phyloP scores from a whole-genome alignment of 2,329 filamentous ascomycete species.

The Talaromyces islandicus region DNA sequence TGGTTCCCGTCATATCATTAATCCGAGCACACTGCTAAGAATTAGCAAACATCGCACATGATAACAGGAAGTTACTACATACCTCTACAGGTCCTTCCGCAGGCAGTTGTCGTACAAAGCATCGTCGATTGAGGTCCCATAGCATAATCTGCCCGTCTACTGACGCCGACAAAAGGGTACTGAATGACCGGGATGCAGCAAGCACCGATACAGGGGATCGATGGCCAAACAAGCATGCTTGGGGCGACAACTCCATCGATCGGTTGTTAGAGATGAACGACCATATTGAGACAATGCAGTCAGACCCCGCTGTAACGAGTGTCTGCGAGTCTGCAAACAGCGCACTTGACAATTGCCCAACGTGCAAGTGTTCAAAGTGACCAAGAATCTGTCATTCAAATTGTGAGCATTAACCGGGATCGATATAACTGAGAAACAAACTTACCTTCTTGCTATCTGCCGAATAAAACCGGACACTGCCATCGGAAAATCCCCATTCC shows the following conservation, averaged over 20 bases:
- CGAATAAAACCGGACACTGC: constrained; percentile 84
- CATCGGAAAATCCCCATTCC: constrained; percentile 94
- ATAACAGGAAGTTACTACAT: constrained; percentile 13
- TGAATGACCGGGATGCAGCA: constrained; percentile 81
- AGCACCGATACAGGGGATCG: constrained; percentile 75
- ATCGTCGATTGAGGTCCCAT: constrained; percentile 89
- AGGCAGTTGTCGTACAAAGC: constrained; percentile 73
- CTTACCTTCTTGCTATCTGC: constrained; percentile 73
- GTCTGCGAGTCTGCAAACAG: constrained; percentile 85
- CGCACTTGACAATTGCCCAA: constrained; percentile 78
- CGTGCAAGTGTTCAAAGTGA: constrained; percentile 88
- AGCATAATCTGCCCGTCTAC: constrained; percentile 76
- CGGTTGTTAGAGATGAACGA: constrained; percentile 62
- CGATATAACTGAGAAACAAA: constrained; percentile 1
- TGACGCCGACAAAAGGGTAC: constrained; percentile 77
- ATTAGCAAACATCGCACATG: constrained; percentile 6
- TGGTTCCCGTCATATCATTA: constrained; percentile 86
- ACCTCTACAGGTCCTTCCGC: constrained; percentile 47
- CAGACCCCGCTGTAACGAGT: constrained; percentile 83
- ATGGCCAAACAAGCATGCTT: constrained; percentile 83
- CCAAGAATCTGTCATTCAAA: constrained; percentile 55
- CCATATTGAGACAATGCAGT: constrained; percentile 86
- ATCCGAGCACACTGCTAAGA: constrained; percentile 68
- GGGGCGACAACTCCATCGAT: constrained; percentile 69
- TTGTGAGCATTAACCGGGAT: background rate